Conservation (phyloP, 495 filamentous ascomycete genomes). For the Aspergillus kassunensis region DNA sequence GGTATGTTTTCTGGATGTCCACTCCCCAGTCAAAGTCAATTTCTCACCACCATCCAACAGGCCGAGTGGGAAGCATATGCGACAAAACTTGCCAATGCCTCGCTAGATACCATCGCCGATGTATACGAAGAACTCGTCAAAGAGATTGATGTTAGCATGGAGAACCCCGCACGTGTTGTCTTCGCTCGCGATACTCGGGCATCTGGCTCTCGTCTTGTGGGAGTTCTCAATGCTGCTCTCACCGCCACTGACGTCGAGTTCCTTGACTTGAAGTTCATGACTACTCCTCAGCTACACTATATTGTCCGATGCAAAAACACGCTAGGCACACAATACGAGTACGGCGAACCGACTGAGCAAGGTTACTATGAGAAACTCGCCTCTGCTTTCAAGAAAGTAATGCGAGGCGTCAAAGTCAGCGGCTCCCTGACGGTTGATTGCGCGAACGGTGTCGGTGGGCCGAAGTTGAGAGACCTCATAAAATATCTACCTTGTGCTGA, state of each 20-base stretch:
- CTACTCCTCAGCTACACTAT: constrained; percentile 96
- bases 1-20: constrained; percentile 37
- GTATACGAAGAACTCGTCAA: constrained; percentile 69
- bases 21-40: neutral
- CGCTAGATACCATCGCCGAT: constrained; percentile 66
- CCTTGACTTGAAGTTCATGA: constrained; percentile 80
- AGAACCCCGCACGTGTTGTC: constrained; percentile 70
- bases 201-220: constrained; percentile 77
- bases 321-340: constrained; percentile 70
- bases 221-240: constrained; percentile 71
- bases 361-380: constrained; percentile 94
- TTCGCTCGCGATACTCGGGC: constrained; percentile 91
- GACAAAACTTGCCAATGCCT: constrained; percentile 81
- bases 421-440: constrained; percentile 85
- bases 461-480: constrained; percentile 81
- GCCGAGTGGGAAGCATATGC: constrained; percentile 84
- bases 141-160: constrained; percentile 69
- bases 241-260: constrained; percentile 68
- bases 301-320: constrained; percentile 93
- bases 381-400: constrained; percentile 72
- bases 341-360: constrained; percentile 81
- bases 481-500: constrained; percentile 68
- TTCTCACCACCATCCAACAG: constrained; percentile 27
- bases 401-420: constrained; percentile 65
- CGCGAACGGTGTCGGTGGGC: constrained; percentile 94